Conservation (phyloP, 805 yeast species). For the Ogataea pilisensis region DNA sequence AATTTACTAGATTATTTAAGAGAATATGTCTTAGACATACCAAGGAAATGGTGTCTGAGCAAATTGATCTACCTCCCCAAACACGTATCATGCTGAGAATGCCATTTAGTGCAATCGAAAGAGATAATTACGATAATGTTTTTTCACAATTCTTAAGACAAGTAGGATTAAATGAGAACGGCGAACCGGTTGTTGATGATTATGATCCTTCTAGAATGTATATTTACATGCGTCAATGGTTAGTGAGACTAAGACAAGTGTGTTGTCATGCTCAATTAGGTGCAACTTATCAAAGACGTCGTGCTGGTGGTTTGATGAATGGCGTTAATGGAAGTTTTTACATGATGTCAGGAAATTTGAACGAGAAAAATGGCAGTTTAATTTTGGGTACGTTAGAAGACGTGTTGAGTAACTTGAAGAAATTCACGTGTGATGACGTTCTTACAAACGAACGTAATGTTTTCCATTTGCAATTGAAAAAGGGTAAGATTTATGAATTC, state of each 20-base stretch:
- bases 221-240: slow-evolving; percentile 61
- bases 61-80: slow-evolving; percentile 78
- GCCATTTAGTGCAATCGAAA: slow-evolving; percentile 80
- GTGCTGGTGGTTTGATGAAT: neutral
- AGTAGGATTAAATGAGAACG: slow-evolving; percentile 50
- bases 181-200: slow-evolving; percentile 44
- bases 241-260: slow-evolving; percentile 63
- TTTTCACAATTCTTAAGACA: slow-evolving; percentile 55
- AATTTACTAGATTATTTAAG: slow-evolving; percentile 51
- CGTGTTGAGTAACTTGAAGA: slow-evolving; percentile 63
- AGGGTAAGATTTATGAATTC: slow-evolving; percentile 70
- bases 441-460: slow-evolving; percentile 45
- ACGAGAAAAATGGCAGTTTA: slow-evolving; percentile 5
- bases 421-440: slow-evolving; percentile 48
- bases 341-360: neutral
- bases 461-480: slow-evolving; percentile 43
- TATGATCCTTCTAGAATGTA: slow-evolving; percentile 45
- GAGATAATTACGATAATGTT: slow-evolving; percentile 69
- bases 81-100: slow-evolving; percentile 61
- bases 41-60: slow-evolving; percentile 73
- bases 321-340: neutral
- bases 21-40: slow-evolving; percentile 71
- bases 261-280: slow-evolving; percentile 73
- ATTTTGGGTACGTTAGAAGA: slow-evolving; percentile 54
- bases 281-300: slow-evolving; percentile 7